Conservation (phyloP, 352 stramenopile genomes). For the Phytophthora boehmeriae region DNA sequence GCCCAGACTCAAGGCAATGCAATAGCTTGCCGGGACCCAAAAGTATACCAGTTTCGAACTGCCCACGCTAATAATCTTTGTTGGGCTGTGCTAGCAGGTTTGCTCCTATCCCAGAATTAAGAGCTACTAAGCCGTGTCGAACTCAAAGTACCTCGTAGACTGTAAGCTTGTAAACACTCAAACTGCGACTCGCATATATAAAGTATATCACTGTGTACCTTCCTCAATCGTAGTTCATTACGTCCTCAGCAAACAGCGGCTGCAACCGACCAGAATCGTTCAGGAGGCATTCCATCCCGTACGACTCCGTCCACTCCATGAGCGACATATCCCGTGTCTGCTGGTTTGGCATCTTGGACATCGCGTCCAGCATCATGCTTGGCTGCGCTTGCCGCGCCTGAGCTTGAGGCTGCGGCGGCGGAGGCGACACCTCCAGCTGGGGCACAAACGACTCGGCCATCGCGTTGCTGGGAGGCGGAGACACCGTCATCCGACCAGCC, state of each 20-base stretch:
- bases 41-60: no score
- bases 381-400: constrained; percentile 17
- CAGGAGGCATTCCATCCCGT: constrained; percentile 82
- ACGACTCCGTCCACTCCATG: constrained; percentile 81
- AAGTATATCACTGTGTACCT: no score
- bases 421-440: constrained; percentile 28
- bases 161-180: no score
- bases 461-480: constrained; percentile 17
- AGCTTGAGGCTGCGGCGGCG: constrained; percentile 15
- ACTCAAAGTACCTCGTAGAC: no score
- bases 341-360: constrained; percentile 51
- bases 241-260: constrained; percentile 67
- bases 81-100: no score
- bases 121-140: no score
- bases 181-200: no score
- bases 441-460: constrained; percentile 26
- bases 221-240: constrained; percentile 61
- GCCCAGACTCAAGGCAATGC: no score
- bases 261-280: constrained; percentile 59
- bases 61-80: no score
- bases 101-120: no score
- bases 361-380: constrained; percentile 42
- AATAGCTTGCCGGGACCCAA: no score
- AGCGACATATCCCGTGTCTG: constrained; percentile 67
- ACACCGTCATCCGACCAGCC: constrained; percentile 7